phyloP scores from a whole-genome alignment of 2,329 filamentous ascomycete genomes.

The Hymenoscyphus occultus region DNA sequence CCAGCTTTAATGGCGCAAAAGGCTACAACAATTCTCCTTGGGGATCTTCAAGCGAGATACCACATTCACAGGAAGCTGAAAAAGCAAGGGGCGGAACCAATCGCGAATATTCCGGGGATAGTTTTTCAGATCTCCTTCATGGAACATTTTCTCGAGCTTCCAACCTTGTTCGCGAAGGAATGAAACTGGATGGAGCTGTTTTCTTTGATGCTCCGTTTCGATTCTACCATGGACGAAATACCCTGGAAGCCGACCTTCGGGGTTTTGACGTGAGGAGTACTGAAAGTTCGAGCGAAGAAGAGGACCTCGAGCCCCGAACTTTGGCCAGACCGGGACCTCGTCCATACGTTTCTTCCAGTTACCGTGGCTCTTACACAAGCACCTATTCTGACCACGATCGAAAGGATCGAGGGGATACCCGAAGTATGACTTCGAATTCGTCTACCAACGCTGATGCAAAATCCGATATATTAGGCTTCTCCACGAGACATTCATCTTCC shows the following conservation, averaged over 20 bases:
- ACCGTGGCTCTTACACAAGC: neutral
- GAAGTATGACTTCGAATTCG: neutral
- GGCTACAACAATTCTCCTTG: constrained; percentile 27
- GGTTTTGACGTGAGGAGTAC: constrained; percentile 13
- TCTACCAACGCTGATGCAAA: constrained; percentile 15
- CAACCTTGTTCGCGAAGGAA: constrained; percentile 32
- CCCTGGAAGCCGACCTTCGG: constrained; percentile 23
- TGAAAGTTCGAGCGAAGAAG: constrained; percentile 15
- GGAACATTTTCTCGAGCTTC: constrained; percentile 30
- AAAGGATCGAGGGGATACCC: neutral
- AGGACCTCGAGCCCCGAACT: constrained; percentile 10
- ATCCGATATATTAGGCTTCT: constrained; percentile 31
- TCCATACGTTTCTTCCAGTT: constrained; percentile 12
- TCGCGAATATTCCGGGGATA: constrained; percentile 20
- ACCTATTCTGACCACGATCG: neutral
- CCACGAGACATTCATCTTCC: constrained; percentile 23
- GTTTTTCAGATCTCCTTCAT: constrained; percentile 25
- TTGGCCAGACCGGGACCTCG: constrained; percentile 18
- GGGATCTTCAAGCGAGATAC: constrained; percentile 22
- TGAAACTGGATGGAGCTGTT: constrained; percentile 30
- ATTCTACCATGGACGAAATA: constrained; percentile 29
- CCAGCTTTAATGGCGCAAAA: constrained; percentile 16
- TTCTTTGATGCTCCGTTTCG: constrained; percentile 32
- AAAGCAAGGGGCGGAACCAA: constrained; percentile 9
- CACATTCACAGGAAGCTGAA: constrained; percentile 15